phyloP scores from a whole-genome alignment of 1,284 basidiomycete species.

The Ceratobasidium sp. region DNA sequence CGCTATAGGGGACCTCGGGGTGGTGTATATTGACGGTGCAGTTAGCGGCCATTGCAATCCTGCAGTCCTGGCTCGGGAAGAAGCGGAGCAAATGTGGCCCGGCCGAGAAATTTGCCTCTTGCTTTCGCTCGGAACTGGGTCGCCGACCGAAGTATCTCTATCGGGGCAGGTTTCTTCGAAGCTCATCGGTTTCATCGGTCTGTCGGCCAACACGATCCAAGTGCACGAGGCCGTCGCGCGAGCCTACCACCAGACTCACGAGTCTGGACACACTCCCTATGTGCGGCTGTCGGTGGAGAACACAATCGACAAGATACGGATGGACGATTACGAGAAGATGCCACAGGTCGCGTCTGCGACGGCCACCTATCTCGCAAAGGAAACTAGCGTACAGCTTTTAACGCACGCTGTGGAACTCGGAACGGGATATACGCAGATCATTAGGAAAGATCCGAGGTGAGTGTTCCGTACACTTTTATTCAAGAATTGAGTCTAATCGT shows the following conservation, averaged over 20 bases:
- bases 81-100: conserved; percentile 21
- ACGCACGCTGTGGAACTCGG: conserved; percentile 13
- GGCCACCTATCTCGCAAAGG: conserved; percentile 16
- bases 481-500: background rate
- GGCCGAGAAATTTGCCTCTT: conserved; percentile 24
- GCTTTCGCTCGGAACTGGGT: conserved; percentile 27
- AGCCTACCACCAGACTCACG: background rate
- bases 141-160: conserved; percentile 20
- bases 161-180: conserved; percentile 4
- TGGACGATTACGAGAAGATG: conserved; percentile 28
- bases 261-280: conserved; percentile 14
- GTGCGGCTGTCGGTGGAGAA: conserved; percentile 20
- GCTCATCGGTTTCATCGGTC: conserved; percentile 13
- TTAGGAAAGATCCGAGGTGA: conserved; percentile 11
- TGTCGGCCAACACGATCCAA: conserved; percentile 25
- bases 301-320: conserved; percentile 21
- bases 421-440: background rate
- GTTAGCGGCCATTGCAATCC: conserved; percentile 35
- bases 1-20: background rate
- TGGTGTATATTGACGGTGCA: conserved; percentile 21
- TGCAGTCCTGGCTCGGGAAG: conserved; percentile 18
- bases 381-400: background rate
- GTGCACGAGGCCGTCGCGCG: conserved; percentile 18
- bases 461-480: background rate
- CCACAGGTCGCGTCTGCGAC: conserved; percentile 16